Percentiles rank a stretch among this genome's conserved stretches.
Conservation (phyloP, 139 green algal species). For the Coelastrella sp. region DNA sequence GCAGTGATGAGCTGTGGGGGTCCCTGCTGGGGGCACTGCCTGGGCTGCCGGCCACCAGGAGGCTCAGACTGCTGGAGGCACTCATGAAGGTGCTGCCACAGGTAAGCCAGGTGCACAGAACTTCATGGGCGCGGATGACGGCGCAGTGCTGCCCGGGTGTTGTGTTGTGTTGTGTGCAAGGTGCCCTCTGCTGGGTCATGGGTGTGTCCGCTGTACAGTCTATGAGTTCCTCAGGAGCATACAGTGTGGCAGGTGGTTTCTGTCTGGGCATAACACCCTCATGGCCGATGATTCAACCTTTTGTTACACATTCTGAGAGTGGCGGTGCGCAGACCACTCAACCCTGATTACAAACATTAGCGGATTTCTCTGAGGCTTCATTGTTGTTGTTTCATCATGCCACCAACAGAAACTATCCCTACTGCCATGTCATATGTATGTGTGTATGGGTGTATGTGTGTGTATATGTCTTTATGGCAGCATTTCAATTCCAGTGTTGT, state of each 20-base stretch:
- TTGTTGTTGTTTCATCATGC: background rate
- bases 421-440: no score
- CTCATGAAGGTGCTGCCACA: constrained; percentile 64
- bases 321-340: constrained; percentile 15
- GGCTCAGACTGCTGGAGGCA: constrained; percentile 61
- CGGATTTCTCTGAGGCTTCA: constrained; percentile 73
- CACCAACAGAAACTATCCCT: no score
- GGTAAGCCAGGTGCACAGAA: constrained; percentile 34
- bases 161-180: background rate
- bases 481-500: background rate
- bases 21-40: constrained; percentile 59
- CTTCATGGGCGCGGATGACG: background rate
- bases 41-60: constrained; percentile 52
- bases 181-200: background rate
- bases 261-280: no score
- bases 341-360: constrained; percentile 60
- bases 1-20: constrained; percentile 49
- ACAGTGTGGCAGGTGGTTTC: no score
- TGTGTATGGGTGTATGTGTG: no score
- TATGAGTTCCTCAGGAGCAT: no score
- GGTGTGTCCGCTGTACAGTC: no score
- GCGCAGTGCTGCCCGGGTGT: background rate
- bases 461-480: background rate
- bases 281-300: constrained; percentile 55
- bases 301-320: constrained; percentile 66